phyloP scores from a whole-genome alignment of 257 asterid genomes.

The Solanum ossicruentum region DNA sequence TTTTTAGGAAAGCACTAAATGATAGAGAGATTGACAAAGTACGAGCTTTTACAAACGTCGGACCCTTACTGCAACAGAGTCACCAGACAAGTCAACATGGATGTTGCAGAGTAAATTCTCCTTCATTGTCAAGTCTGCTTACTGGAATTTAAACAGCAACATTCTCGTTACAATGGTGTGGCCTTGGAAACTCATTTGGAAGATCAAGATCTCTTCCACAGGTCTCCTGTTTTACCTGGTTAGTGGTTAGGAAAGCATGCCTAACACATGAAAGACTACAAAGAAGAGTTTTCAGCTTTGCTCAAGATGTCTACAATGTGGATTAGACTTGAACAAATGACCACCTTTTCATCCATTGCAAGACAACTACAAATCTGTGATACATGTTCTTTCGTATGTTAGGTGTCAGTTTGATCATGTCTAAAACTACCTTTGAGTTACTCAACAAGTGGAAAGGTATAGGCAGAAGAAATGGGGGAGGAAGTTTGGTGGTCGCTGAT shows the following conservation, averaged over 20 bases:
- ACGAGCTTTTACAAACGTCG: too few species aligned
- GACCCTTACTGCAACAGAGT: too few species aligned
- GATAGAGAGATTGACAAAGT: too few species aligned
- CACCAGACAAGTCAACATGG: too few species aligned
- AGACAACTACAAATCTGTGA: not conserved
- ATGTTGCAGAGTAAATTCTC: too few species aligned
- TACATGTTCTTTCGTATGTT: not conserved
- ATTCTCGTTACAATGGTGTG: not conserved
- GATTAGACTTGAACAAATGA: not conserved
- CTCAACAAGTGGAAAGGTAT: not conserved
- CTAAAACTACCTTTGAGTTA: not conserved
- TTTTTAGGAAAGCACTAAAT: too few species aligned
- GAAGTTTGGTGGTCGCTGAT: not conserved
- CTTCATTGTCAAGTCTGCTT: too few species aligned
- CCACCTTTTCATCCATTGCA: not conserved
- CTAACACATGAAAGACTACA: not conserved
- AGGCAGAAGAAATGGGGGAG: not conserved
- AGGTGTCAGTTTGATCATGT: not conserved
- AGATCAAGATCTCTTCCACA: not conserved
- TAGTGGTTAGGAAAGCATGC: not conserved
- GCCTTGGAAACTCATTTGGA: not conserved
- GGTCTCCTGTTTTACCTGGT: not conserved
- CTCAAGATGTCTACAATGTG: not conserved
- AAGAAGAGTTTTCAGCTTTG: not conserved
- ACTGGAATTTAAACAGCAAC: not conserved